Percentiles rank a stretch among this genome's conserved stretches.
Evolutionary conservation across 495 filamentous ascomycete species (phyloP).

Genomic region (Chaetomium cochliodes): DNA sequence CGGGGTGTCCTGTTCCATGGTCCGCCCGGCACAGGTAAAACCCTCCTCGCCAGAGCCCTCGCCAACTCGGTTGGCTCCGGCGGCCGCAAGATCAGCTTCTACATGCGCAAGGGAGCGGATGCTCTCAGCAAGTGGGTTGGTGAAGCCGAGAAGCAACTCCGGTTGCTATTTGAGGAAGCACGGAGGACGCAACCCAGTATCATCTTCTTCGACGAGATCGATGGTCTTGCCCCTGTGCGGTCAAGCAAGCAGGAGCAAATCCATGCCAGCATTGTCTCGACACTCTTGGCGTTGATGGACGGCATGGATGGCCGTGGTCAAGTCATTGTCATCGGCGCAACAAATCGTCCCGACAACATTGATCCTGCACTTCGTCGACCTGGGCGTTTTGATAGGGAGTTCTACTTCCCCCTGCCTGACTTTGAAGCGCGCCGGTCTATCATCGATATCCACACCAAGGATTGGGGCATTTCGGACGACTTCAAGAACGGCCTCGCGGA

Average conservation of each 20-base stretch:
- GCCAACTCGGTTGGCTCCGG: conserved; percentile 74
- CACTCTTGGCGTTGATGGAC: conserved; percentile 93
- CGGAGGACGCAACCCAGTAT: conserved; percentile 94
- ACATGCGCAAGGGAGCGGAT: conserved; percentile 98
- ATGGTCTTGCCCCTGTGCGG: conserved; percentile 89
- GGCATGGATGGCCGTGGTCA: conserved; percentile 98
- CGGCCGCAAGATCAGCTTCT: conserved; percentile 92
- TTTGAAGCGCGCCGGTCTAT: conserved; percentile 74
- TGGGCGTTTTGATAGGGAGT: conserved; percentile 94
- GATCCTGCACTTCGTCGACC: conserved; percentile 92
- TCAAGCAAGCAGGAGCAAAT: conserved; percentile 99
- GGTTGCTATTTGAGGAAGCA: conserved; percentile 92
- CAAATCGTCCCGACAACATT: conserved; percentile 94
- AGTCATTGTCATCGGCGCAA: conserved; percentile 96
- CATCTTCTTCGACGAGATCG: conserved; percentile 99
- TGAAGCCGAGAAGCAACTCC: conserved; percentile 91
- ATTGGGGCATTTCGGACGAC: conserved; percentile 74
- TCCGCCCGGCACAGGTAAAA: conserved; percentile 96
- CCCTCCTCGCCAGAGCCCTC: conserved; percentile 84
- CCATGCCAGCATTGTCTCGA: conserved; percentile 96
- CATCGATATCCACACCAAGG: conserved; percentile 91
- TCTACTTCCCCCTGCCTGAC: conserved; percentile 93
- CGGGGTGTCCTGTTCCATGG: conserved; percentile 95
- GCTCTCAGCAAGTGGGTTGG: conserved; percentile 98
- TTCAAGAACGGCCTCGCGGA: conserved; percentile 85